Evolutionary conservation across 176 grass and related monocot genomes (phyloP), one percentile per base, ranked within the genome.

Genomic region (Oryza coarctata): DNA sequence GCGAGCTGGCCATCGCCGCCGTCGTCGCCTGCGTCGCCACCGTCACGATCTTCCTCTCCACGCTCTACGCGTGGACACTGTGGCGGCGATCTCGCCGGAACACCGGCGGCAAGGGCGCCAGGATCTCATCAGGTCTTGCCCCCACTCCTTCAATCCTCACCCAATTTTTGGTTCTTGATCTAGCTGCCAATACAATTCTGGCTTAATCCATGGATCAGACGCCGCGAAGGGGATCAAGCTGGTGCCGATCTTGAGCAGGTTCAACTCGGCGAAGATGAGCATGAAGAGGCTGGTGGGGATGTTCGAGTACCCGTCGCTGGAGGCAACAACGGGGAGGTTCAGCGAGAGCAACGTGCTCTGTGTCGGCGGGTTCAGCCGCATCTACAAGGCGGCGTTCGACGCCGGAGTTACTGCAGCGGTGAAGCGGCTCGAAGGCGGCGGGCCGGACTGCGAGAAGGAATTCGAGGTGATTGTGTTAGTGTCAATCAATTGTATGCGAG

Each of bases 331-430:
- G 0, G 83, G 87, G 26, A 94, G 80, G 80, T 99, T 99, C 84
- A 85, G 83, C 9, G 93, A 95, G 69, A 82, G 65, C 31, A 99
- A 94, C 68, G 66, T 95, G 70, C 85, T 99, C 20, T 91, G 93
- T 10, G 89, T 93, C 9, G 96, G 96, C 1, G 96, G 96, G 52
- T 95, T 99, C 9, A 86, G 93, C 2, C 70, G 77, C 28, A 93
- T 99, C 35, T 99, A 99, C 69, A 94, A 90, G 82, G 96, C 93
- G 22, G 74, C 73, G 22, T 95, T 99, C 50, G 83, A 94, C 9
- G 89, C 87, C 0, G 89, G 91, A 62, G 83, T 88, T 31, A 69
- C 88, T 28, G 91, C 87, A 0, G 96, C 93, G 0, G 93, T 99
- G 23, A 99, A 99, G 86, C 83, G 87, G 83, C 85, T 99, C 29